Percentiles rank a stretch among this genome's conserved stretches.
phyloP scores from a whole-genome alignment of 1,284 basidiomycete species.

The Puccinia coronata region DNA sequence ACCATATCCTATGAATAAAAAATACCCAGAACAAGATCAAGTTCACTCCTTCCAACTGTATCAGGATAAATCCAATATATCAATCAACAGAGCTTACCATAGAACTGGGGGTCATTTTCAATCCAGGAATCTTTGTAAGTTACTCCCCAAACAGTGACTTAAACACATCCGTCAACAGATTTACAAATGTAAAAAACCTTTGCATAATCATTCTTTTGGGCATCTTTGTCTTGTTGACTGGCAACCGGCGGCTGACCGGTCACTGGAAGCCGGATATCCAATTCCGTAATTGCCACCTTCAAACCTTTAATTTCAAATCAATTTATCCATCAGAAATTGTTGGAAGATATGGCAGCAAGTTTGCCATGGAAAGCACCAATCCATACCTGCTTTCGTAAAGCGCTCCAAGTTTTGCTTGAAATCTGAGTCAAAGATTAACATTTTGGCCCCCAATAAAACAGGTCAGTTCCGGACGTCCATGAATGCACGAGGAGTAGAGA shows the following conservation, averaged over 20 bases:
- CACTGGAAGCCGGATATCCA: constrained; percentile 32
- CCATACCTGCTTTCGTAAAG: constrained; percentile 3
- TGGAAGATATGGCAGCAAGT: too few relatives aligned
- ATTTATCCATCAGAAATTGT: background rate
- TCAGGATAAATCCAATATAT: background rate
- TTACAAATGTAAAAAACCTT: background rate
- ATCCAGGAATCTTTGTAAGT: constrained; percentile 25
- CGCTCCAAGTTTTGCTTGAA: constrained; percentile 21
- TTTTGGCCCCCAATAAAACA: background rate
- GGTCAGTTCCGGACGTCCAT: background rate
- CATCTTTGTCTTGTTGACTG: background rate
- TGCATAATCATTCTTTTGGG: background rate
- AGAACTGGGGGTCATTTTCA: background rate
- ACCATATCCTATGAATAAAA: background rate
- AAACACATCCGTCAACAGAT: constrained; percentile 1
- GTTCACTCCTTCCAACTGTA: background rate
- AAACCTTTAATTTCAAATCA: constrained; percentile 3
- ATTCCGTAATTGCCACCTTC: constrained; percentile 30
- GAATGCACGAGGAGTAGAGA: too few relatives aligned
- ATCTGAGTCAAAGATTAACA: background rate
- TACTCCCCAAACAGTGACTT: constrained; percentile 17
- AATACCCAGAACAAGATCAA: background rate
- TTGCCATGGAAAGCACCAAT: too few relatives aligned
- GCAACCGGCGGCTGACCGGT: background rate
- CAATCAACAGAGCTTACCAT: background rate